phyloP scores from a whole-genome alignment of 2,329 filamentous ascomycete species.

The Chaetomium strumarium region DNA sequence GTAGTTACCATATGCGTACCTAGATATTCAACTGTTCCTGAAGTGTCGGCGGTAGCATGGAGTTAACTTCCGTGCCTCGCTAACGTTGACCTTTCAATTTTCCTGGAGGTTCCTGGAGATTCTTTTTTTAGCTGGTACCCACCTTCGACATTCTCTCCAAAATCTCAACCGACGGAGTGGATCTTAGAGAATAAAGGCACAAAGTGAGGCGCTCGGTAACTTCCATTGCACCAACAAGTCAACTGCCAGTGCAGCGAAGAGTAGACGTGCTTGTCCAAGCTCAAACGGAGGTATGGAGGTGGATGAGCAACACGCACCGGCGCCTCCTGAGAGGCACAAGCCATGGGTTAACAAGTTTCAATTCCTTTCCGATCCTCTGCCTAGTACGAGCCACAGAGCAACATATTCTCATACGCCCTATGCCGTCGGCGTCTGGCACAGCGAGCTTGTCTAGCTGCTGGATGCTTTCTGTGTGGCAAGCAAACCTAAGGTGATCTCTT shows the following conservation, averaged over 20 bases:
- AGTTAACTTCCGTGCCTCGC: no score
- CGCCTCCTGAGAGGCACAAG: not conserved
- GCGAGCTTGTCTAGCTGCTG: no score
- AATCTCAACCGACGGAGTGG: not conserved
- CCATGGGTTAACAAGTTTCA: not conserved
- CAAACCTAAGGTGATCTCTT: no score
- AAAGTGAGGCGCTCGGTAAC: no score
- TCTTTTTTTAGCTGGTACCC: constrained; percentile 1
- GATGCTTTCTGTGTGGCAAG: no score
- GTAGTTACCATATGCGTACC: no score
- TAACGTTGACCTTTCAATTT: no score
- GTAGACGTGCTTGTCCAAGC: not conserved
- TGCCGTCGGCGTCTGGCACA: no score
- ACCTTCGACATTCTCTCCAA: not conserved
- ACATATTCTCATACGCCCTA: no score
- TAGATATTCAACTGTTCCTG: not conserved
- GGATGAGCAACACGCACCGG: not conserved
- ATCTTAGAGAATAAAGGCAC: not conserved
- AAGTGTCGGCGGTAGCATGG: not conserved
- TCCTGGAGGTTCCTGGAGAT: not conserved
- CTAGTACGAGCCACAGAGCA: no score
- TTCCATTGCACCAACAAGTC: not conserved
- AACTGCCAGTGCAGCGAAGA: not conserved
- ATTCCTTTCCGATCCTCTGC: no score
- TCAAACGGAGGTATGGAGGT: not conserved